A percentile compares a stretch with the other conserved stretches of the same genome.
Evolutionary conservation across 257 asterid genomes (phyloP).

Genomic region (Ophiorrhiza pumila): DNA sequence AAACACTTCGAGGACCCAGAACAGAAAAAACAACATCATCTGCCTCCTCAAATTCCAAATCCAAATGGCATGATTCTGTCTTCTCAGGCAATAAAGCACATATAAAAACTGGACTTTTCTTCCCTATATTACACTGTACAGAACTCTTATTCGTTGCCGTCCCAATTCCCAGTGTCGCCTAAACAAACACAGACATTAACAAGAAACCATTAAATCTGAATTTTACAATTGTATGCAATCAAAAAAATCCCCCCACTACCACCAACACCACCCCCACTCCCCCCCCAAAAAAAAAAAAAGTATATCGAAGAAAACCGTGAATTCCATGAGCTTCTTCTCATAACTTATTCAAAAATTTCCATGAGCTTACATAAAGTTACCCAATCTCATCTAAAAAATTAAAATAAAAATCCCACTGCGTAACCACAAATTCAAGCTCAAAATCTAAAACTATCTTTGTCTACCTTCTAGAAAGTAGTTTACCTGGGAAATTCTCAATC

Average conservation of each 20-base stretch:
- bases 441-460: not conserved
- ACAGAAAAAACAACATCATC: conserved; percentile 87
- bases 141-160: conserved; percentile 37
- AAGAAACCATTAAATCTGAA: not conserved
- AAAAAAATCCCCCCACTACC: too few species aligned
- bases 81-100: conserved; percentile 60
- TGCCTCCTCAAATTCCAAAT: conserved; percentile 83
- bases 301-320: not conserved
- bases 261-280: too few species aligned
- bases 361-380: too few species aligned
- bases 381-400: too few species aligned
- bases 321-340: not conserved
- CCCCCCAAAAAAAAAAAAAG: not conserved
- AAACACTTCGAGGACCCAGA: conserved; percentile 70
- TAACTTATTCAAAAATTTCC: too few species aligned
- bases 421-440: not conserved
- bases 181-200: conserved; percentile 16
- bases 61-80: conserved; percentile 67
- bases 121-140: conserved; percentile 83
- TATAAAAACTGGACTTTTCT: conserved; percentile 56
- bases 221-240: too few species aligned
- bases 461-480: not conserved
- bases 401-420: not conserved
- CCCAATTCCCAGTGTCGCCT: conserved; percentile 86
- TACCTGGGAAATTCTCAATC: conserved; percentile 89